A percentile compares a stretch with the other conserved stretches of the same genome.
These are phyloP conservation scores for Aspergillus tubingensis DNA, from an alignment of 2,329 filamentous ascomycete genomes.

Conservation along the genomic window DNA sequence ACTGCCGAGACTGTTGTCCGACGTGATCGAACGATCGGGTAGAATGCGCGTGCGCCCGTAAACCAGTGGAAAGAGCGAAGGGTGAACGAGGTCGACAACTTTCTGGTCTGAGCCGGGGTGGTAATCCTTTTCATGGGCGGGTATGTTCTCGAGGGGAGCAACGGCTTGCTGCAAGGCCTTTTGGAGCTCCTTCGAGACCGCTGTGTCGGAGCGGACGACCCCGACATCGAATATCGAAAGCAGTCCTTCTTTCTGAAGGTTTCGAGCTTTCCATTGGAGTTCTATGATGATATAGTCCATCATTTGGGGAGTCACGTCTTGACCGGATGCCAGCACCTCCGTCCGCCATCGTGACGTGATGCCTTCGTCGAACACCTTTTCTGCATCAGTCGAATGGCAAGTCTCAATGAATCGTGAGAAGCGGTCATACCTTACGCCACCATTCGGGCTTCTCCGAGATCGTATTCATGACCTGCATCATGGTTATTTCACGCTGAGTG, in stretches of 20 bases:
- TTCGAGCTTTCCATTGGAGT: conserved; percentile 51
- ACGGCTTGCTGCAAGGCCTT: conserved; percentile 51
- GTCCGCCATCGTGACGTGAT: conserved; percentile 39
- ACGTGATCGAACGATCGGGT: conserved; percentile 16
- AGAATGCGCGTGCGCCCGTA: conserved; percentile 32
- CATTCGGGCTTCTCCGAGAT: conserved; percentile 49
- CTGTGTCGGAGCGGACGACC: conserved; percentile 57
- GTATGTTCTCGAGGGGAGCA: conserved; percentile 50
- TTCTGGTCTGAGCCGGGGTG: conserved; percentile 60
- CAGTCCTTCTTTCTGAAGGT: conserved; percentile 39
- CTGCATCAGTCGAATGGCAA: neutral
- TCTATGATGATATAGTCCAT: conserved; percentile 49
- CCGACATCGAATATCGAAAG: conserved; percentile 41
- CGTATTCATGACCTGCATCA: conserved; percentile 45
- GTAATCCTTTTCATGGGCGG: conserved; percentile 59
- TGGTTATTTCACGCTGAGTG: conserved; percentile 36
- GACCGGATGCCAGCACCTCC: conserved; percentile 23
- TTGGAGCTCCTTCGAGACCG: conserved; percentile 45
- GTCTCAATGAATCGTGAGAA: neutral
- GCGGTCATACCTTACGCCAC: conserved; percentile 39
- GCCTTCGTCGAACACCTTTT: conserved; percentile 36
- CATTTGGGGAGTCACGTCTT: conserved; percentile 38
- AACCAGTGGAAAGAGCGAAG: conserved; percentile 51
- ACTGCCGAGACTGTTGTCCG: conserved; percentile 26
- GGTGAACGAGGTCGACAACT: conserved; percentile 67